phyloP scores from a whole-genome alignment of 2,329 filamentous ascomycete genomes.

The Colletotrichum tabaci region DNA sequence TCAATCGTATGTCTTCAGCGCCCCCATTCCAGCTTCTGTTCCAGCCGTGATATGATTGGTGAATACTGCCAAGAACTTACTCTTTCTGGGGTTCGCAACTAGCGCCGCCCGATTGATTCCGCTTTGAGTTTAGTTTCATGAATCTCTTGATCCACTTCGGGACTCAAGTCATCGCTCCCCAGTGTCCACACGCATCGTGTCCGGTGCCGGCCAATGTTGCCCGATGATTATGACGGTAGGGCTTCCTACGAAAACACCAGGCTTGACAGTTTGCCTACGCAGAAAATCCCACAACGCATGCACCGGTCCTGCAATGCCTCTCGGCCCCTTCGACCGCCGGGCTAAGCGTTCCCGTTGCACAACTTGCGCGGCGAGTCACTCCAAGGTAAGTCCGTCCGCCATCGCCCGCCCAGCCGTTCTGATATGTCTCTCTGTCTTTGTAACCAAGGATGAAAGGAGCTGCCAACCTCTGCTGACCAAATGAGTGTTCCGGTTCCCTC shows the following conservation, averaged over 20 bases:
- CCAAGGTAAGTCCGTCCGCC: constrained; percentile 48
- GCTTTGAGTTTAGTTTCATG: constrained; percentile 26
- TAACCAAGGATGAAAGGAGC: not conserved
- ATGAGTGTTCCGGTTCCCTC: constrained; percentile 51
- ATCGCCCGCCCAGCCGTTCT: not conserved
- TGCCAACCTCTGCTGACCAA: not conserved
- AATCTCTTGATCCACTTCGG: not conserved
- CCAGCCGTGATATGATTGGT: constrained; percentile 12
- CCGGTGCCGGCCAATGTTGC: constrained; percentile 1
- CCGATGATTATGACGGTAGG: not conserved
- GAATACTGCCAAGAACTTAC: not conserved
- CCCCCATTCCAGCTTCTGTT: not conserved
- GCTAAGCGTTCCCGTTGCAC: constrained; percentile 51
- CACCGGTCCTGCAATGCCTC: constrained; percentile 43
- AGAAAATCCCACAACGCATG: not conserved
- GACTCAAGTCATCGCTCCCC: not conserved
- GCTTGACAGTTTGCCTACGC: accelerated
- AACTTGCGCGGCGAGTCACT: constrained; percentile 50
- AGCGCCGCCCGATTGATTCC: constrained; percentile 42
- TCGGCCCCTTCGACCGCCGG: constrained; percentile 54
- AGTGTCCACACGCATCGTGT: not conserved
- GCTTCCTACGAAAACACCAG: not conserved
- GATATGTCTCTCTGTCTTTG: not conserved
- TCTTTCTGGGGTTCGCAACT: not conserved
- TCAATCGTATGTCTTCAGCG: not conserved